phyloP scores from a whole-genome alignment of 2,329 filamentous ascomycete species.

The Exophiala sp. region DNA sequence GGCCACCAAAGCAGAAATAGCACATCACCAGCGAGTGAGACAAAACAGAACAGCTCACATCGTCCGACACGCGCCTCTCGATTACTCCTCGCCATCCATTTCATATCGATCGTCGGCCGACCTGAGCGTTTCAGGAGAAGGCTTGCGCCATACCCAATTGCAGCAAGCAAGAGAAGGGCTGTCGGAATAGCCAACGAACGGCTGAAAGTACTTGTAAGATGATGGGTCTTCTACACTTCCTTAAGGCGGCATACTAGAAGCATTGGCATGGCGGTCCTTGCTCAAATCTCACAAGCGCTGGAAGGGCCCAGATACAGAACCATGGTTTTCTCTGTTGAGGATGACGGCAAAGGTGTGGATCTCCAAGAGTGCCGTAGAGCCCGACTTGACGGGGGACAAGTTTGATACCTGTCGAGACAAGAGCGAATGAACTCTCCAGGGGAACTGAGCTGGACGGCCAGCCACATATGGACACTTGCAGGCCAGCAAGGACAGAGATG shows the following conservation, averaged over 20 bases:
- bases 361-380: slow-evolving; percentile 67
- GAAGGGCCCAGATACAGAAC: slow-evolving; percentile 66
- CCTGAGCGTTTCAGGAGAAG: too few relatives aligned
- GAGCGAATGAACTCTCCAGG: slow-evolving; percentile 76
- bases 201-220: slow-evolving; percentile 62
- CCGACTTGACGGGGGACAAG: slow-evolving; percentile 67
- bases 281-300: slow-evolving; percentile 76
- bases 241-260: slow-evolving; percentile 78
- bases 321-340: slow-evolving; percentile 94
- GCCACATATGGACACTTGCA: too few relatives aligned
- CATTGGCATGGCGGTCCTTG: slow-evolving; percentile 79
- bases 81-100: too few relatives aligned
- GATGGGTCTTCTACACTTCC: slow-evolving; percentile 81
- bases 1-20: too few relatives aligned
- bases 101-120: too few relatives aligned
- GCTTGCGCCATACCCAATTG: too few relatives aligned
- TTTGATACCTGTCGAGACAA: slow-evolving; percentile 76
- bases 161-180: slow-evolving; percentile 49
- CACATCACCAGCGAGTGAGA: too few relatives aligned
- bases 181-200: too few relatives aligned
- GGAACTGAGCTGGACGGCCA: too few relatives aligned
- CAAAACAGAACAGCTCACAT: too few relatives aligned
- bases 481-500: too few relatives aligned
- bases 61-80: too few relatives aligned
- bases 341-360: slow-evolving; percentile 65